phyloP scores from a whole-genome alignment of 495 filamentous ascomycete genomes.

The Tuber aestivum region DNA sequence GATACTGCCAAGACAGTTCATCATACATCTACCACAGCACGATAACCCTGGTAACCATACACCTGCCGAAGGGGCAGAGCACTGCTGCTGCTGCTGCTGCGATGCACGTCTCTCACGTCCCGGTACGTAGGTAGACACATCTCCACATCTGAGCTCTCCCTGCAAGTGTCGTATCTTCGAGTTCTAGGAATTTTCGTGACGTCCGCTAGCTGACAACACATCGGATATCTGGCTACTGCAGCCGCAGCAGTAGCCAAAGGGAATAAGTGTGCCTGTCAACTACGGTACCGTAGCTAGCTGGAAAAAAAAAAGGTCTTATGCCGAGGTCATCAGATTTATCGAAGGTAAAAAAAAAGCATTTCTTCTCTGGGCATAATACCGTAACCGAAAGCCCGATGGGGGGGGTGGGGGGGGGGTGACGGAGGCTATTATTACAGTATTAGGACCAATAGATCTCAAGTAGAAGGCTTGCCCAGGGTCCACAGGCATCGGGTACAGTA shows the following conservation, averaged over 20 bases:
- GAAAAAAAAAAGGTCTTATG: not conserved
- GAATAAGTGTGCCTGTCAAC: not conserved
- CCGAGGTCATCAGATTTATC: not conserved
- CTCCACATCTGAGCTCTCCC: constrained; percentile 24
- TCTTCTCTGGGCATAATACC: not conserved
- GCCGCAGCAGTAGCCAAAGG: not conserved
- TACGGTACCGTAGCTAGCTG: not conserved
- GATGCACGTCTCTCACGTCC: constrained; percentile 18
- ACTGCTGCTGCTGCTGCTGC: not conserved
- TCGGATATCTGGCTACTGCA: constrained; percentile 18
- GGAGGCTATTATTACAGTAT: not conserved
- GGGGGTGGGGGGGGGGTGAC: not conserved
- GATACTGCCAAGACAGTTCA: constrained; percentile 10
- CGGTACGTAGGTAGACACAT: constrained; percentile 17
- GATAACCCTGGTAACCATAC: not conserved
- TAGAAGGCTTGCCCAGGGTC: not conserved
- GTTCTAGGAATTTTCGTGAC: constrained; percentile 12
- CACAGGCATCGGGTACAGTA: not conserved
- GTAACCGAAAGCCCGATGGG: not conserved
- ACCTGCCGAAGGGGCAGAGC: not conserved
- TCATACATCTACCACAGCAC: not conserved
- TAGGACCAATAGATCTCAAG: not conserved
- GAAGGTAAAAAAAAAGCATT: not conserved
- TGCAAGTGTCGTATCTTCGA: constrained; percentile 23
- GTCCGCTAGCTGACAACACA: constrained; percentile 36